Percentiles rank a stretch among this genome's conserved stretches.
These are phyloP conservation scores for Populus trichocarpa DNA, from an alignment of 441 rosid species.

Conservation along the genomic window DNA sequence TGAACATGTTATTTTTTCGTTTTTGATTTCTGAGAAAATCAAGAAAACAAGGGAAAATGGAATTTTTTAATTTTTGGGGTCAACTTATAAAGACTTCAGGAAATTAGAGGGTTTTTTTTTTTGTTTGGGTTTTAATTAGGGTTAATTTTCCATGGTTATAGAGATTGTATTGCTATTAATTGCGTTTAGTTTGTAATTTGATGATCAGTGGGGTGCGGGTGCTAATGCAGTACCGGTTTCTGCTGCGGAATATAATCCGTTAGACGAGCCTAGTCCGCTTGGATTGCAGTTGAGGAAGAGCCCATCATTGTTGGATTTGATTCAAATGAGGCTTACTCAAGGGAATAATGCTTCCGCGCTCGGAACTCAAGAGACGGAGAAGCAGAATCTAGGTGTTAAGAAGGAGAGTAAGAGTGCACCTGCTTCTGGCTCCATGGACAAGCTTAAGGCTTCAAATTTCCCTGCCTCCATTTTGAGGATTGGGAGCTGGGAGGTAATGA, in stretches of 20 bases:
- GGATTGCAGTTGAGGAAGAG: constrained; percentile 92
- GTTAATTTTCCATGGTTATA: not conserved
- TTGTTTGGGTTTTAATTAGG: not conserved
- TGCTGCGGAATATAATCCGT: constrained; percentile 68
- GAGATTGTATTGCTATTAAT: not conserved
- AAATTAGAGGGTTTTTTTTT: not conserved
- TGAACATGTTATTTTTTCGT: not conserved
- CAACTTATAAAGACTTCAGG: not conserved
- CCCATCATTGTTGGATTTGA: constrained; percentile 88
- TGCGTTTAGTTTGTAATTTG: constrained; percentile 2
- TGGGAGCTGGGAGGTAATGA: constrained; percentile 86
- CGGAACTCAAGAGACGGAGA: constrained; percentile 24
- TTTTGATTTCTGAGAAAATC: constrained; percentile 18
- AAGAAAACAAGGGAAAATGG: not conserved
- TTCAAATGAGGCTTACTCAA: constrained; percentile 87
- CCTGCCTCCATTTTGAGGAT: constrained; percentile 74
- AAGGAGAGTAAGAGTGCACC: constrained; percentile 43
- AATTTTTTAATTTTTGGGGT: not conserved
- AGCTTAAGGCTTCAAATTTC: constrained; percentile 94
- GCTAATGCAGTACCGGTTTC: constrained; percentile 45
- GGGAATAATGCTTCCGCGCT: constrained; percentile 29
- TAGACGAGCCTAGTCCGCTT: constrained; percentile 95
- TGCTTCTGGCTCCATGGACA: constrained; percentile 38
- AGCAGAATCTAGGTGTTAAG: constrained; percentile 31
- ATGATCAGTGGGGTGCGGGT: constrained; percentile 58